These are phyloP conservation scores for Brassica rapa DNA, from an alignment of 345 rosid genomes.

Conservation along the genomic window DNA sequence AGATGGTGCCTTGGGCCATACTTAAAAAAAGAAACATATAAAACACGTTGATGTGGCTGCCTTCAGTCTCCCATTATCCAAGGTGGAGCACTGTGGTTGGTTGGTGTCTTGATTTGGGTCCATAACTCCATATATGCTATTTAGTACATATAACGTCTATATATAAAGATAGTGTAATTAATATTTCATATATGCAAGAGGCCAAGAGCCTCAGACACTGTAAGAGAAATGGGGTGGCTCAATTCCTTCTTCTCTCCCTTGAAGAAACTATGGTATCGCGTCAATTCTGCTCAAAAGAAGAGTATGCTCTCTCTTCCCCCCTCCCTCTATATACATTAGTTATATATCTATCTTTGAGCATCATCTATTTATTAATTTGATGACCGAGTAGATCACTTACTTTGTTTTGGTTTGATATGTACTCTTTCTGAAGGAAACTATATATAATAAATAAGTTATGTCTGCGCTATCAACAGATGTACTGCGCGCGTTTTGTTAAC, in stretches of 20 bases:
- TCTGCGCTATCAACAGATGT: no score
- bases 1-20: constrained; percentile 44
- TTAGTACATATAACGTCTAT: constrained; percentile 13
- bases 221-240: constrained; percentile 76
- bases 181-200: constrained; percentile 30
- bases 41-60: constrained; percentile 41
- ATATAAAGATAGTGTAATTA: constrained; percentile 16
- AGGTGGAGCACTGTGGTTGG: constrained; percentile 25
- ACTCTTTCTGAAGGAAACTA: no score
- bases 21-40: constrained; percentile 36
- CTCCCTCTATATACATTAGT: constrained; percentile 3
- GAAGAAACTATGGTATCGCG: constrained; percentile 89
- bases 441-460: no score
- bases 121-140: neutral
- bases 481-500: no score
- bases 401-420: no score
- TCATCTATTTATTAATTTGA: no score
- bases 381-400: no score
- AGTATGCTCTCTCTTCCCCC: constrained; percentile 46
- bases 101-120: constrained; percentile 21
- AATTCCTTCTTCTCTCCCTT: constrained; percentile 84
- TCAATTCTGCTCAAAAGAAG: constrained; percentile 68
- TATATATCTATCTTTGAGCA: neutral
- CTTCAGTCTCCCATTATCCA: constrained; percentile 26
- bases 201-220: constrained; percentile 45